Evolutionary conservation across 2,329 filamentous ascomycete species (phyloP), one percentile per base, ranked within the genome.

Genomic region (Phoma sp.): DNA sequence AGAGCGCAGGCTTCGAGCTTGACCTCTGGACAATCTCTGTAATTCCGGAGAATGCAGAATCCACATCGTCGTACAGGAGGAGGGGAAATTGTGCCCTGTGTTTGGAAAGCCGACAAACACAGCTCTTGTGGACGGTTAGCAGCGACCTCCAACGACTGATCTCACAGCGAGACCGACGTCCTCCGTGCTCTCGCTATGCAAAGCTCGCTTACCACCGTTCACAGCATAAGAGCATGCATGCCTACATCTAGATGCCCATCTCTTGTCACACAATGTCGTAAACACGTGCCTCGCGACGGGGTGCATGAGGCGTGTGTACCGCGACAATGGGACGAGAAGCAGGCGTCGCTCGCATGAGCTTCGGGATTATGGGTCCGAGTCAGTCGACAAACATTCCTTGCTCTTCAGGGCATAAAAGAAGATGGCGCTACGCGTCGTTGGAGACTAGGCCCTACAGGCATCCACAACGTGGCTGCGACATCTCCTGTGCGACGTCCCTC

Each of bases 401-500:
- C 52, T 41, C 37, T 47, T 50, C 38, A 49, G 45, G 17, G 31
- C 46, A 46, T 45, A 35, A 36, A 45, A 19, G 25, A 19, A 33
- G n/a, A 21, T 17, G 39, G 46, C 37, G 44, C 36, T 51, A 52
- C 36, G 19, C 57, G 48, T 54, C 29, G 43, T 52, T 51, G 50
- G 13, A 48, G 32, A 40, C 38, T 29, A 37, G 45, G 29, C 21
- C 22, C 39, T 33, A 19, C 17, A 51, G 56, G 53, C 49, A 48
- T 27, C 21, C 40, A 58, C 43, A 59, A 47, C 49, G 43, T 55
- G 46, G 49, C 56, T 58, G 56, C 57, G 58, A 58, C 56, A 58
- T 22, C 22, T 48, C 35, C 31, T 50, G 58, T 52, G 45, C 21
- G 44, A 51, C 54, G 43, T 51, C 35, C 40, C 49, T 51, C 49